Evolutionary conservation across 176 grass and related monocot genomes (phyloP).

Genomic region (barley (Hordeum vulgare)): MorexV3_pseudomolecules_assembly NC_058520.1:478748930-478749429

Average conservation of each 20-base stretch:
- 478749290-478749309: neutral
- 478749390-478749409: neutral
- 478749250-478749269: neutral
- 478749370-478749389: neutral
- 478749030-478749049: no score
- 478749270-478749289: neutral
- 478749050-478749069: neutral
- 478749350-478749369: neutral
- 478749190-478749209: neutral
- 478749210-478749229: neutral
- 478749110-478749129: conserved; percentile 1
- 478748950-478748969: no score
- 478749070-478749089: neutral
- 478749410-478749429: neutral
- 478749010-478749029: neutral
- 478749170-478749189: neutral
- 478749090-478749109: neutral
- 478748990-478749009: no score
- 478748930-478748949: no score
- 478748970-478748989: no score
- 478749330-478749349: neutral
- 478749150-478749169: neutral
- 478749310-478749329: no score
- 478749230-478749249: neutral
- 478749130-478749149: neutral